These are phyloP conservation scores for Pichia heedii DNA, from an alignment of 805 yeast species.

Conservation along the genomic window DNA sequence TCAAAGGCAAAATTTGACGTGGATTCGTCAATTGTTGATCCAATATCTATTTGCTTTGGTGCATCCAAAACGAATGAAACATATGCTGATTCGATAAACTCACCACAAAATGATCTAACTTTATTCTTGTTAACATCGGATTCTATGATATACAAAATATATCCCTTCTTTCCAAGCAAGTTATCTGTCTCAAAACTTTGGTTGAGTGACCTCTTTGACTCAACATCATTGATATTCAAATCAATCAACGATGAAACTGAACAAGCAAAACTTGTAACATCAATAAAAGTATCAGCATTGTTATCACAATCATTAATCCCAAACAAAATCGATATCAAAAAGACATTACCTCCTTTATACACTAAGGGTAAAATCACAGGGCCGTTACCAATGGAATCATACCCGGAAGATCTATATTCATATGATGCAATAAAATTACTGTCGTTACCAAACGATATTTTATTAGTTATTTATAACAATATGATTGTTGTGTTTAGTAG, in stretches of 20 bases:
- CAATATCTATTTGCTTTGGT: slow-evolving; percentile 40
- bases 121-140: slow-evolving; percentile 44
- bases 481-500: slow-evolving; percentile 17
- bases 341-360: slow-evolving; percentile 14
- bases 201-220: slow-evolving; percentile 22
- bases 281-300: slow-evolving; percentile 20
- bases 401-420: slow-evolving; percentile 43
- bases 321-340: background rate
- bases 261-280: slow-evolving; percentile 12
- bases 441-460: slow-evolving; percentile 19
- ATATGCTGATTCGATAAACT: slow-evolving; percentile 1
- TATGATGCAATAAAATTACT: slow-evolving; percentile 30
- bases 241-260: slow-evolving; percentile 14
- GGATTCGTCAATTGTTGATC: slow-evolving; percentile 20
- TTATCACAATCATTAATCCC: slow-evolving; percentile 12
- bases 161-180: slow-evolving; percentile 53
- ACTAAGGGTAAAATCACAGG: slow-evolving; percentile 30
- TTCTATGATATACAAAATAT: slow-evolving; percentile 50
- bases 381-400: slow-evolving; percentile 46
- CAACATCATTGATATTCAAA: slow-evolving; percentile 16
- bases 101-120: slow-evolving; percentile 30
- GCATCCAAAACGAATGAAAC: slow-evolving; percentile 15
- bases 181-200: slow-evolving; percentile 29
- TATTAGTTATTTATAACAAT: slow-evolving; percentile 16
- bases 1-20: slow-evolving; percentile 10